Conservation (phyloP, 2,329 filamentous ascomycete species). For the Ciborinia camelliae region DNA sequence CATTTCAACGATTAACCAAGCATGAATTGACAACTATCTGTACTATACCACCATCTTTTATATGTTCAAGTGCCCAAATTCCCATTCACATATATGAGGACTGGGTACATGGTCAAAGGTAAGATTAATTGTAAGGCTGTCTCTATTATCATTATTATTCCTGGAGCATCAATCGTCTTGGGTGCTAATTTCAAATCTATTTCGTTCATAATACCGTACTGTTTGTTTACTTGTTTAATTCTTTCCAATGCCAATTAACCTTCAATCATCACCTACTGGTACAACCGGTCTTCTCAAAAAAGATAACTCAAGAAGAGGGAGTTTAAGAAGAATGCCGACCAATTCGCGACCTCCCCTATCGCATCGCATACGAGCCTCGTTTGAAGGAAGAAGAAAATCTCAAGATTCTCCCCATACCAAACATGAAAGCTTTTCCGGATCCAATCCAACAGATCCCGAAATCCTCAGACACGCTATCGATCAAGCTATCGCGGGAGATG, state of each 20-base stretch:
- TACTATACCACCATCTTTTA: conserved; percentile 37
- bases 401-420: conserved; percentile 4
- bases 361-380: conserved; percentile 33
- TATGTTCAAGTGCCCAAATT: conserved; percentile 24
- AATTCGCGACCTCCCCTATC: conserved; percentile 36
- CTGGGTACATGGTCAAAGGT: conserved; percentile 10
- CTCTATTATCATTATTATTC: not conserved
- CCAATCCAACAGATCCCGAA: conserved; percentile 28
- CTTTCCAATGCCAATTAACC: conserved; percentile 11
- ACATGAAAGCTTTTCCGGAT: conserved; percentile 18
- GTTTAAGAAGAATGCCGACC: conserved; percentile 19
- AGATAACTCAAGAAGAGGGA: not conserved
- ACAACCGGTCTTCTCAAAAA: not conserved
- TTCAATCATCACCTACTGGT: conserved; percentile 12
- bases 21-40: conserved; percentile 49
- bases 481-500: conserved; percentile 33
- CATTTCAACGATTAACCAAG: conserved; percentile 48
- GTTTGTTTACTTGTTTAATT: not conserved
- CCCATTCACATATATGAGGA: not conserved
- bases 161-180: conserved; percentile 2
- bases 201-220: no score
- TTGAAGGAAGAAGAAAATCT: conserved; percentile 34
- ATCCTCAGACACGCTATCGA: conserved; percentile 32
- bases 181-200: not conserved
- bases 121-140: conserved; percentile 6